phyloP scores from a whole-genome alignment of 2,329 filamentous ascomycete species.

The Aspergillus sp. region DNA sequence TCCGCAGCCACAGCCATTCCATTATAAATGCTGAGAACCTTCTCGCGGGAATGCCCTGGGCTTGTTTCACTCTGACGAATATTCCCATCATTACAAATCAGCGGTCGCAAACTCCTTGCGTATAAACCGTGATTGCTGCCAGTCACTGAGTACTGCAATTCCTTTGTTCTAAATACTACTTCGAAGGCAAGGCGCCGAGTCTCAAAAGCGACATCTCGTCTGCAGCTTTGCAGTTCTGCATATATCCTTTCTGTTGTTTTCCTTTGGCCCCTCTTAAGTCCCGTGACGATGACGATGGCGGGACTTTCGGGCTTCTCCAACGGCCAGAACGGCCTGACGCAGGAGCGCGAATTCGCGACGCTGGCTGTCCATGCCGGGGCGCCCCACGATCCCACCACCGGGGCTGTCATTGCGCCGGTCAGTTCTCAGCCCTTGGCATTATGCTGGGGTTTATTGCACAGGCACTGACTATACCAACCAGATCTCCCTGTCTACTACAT shows the following conservation, averaged over 20 bases:
- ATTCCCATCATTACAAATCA: slow-evolving; percentile 18
- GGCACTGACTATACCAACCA: slow-evolving; percentile 25
- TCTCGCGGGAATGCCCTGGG: not conserved
- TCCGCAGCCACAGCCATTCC: slow-evolving; percentile 3
- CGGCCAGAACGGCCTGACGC: slow-evolving; percentile 44
- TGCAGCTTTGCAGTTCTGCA: not conserved
- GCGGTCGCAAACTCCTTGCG: not conserved
- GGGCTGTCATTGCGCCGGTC: slow-evolving; percentile 88
- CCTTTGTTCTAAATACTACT: not conserved
- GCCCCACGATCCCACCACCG: slow-evolving; percentile 85
- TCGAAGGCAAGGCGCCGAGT: not conserved
- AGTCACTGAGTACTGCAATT: not conserved
- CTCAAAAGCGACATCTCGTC: not conserved
- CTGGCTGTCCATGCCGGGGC: slow-evolving; percentile 92
- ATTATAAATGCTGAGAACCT: slow-evolving; percentile 4
- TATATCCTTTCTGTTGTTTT: slow-evolving; percentile 6
- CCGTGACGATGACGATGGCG: slow-evolving; percentile 24
- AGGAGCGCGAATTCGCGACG: slow-evolving; percentile 82
- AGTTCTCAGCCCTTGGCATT: slow-evolving; percentile 21
- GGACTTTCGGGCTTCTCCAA: slow-evolving; percentile 13
- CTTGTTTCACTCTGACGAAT: not conserved
- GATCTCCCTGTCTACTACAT: slow-evolving; percentile 96
- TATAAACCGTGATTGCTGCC: slow-evolving; percentile 5
- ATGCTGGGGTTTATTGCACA: not conserved
- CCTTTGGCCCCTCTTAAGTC: slow-evolving; percentile 1